These are phyloP conservation scores for Fusarium oligoseptatum DNA, from an alignment of 2,329 filamentous ascomycete genomes.

Conservation along the genomic window DNA sequence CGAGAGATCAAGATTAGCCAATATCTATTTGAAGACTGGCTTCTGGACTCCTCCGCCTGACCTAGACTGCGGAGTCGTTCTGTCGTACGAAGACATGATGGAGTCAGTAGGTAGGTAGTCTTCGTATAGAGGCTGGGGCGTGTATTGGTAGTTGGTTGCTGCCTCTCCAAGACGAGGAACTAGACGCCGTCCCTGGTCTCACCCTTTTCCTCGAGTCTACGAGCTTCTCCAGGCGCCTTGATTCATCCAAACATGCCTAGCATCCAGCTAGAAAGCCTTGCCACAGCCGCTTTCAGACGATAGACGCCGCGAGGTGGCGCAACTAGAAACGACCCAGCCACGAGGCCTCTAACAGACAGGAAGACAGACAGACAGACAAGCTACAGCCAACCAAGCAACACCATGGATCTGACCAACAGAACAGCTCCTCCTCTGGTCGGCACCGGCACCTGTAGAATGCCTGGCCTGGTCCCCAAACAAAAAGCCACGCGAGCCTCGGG, in stretches of 20 bases:
- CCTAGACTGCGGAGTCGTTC: background rate
- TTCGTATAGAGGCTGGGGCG: background rate
- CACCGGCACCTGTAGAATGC: background rate
- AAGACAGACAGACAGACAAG: background rate
- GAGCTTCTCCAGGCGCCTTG: background rate
- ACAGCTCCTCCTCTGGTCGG: background rate
- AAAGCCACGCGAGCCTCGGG: constrained; percentile 40
- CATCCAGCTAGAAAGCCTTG: constrained; percentile 1
- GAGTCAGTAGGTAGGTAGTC: background rate
- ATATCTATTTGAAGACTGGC: background rate
- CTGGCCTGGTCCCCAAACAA: constrained; percentile 30
- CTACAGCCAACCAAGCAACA: constrained; percentile 16
- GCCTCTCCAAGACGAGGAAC: background rate
- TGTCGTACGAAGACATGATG: background rate
- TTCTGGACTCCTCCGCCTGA: background rate
- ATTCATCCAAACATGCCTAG: background rate
- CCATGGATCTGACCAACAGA: constrained; percentile 13
- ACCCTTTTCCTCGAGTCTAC: background rate
- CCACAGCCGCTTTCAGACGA: constrained; percentile 19
- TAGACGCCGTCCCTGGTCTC: background rate
- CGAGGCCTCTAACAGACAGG: constrained; percentile 18
- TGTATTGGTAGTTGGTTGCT: background rate
- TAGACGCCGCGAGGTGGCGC: constrained; percentile 29
- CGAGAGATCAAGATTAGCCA: background rate
- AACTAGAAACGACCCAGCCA: constrained; percentile 25